These are phyloP conservation scores for Paramecium bursaria DNA, from an alignment of 73 alveolate genomes.

Conservation along the genomic window DNA sequence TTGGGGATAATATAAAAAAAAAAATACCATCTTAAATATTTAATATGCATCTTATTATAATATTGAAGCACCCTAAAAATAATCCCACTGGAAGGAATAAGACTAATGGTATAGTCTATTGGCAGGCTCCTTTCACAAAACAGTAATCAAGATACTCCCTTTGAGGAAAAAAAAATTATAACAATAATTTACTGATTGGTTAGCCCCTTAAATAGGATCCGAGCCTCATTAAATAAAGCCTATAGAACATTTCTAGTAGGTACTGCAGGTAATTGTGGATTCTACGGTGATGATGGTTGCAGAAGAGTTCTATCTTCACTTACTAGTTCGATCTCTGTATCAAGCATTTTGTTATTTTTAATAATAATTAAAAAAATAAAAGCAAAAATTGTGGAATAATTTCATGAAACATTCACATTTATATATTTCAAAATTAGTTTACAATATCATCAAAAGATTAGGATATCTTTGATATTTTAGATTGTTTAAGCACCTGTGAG, in stretches of 20 bases:
- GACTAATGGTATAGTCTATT: constrained; percentile 29
- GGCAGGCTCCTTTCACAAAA: constrained; percentile 58
- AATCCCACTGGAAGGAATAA: constrained; percentile 8
- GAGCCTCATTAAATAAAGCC: not conserved
- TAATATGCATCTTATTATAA: not conserved
- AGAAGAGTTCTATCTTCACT: no score
- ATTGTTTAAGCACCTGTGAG: no score
- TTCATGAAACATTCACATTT: no score
- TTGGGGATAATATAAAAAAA: not conserved
- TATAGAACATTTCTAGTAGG: not conserved
- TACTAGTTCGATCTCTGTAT: no score
- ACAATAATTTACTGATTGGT: constrained; percentile 24
- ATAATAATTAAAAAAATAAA: no score
- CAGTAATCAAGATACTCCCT: constrained; percentile 46
- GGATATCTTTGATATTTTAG: no score
- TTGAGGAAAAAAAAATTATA: not conserved
- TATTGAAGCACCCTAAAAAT: constrained; percentile 4
- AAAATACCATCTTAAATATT: not conserved
- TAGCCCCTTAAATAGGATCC: constrained; percentile 30
- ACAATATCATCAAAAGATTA: no score
- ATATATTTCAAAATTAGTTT: no score
- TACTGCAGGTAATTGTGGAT: no score
- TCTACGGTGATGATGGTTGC: no score
- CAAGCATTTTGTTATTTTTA: no score
- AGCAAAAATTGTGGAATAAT: no score